These are phyloP conservation scores for Tetrahymena thermophila DNA, from an alignment of 73 alveolate species.

Conservation along the genomic window DNA sequence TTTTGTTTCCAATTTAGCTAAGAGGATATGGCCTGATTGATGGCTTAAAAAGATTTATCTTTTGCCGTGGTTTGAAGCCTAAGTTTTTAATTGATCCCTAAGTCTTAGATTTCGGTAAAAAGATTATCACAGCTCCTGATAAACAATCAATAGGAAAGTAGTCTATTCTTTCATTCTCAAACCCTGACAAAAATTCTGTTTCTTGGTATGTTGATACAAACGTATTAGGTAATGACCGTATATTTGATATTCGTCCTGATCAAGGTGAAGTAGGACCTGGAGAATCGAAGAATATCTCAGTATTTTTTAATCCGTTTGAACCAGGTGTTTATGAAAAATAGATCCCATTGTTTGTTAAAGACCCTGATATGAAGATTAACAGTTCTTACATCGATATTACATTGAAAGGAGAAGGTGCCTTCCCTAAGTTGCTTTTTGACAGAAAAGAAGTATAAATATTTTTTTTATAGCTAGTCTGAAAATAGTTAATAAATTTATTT, in stretches of 20 bases:
- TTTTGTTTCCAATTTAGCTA: conserved; percentile 69
- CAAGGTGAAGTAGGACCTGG: conserved; percentile 83
- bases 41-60: conserved; percentile 67
- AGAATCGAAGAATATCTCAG: conserved; percentile 79
- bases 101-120: conserved; percentile 64
- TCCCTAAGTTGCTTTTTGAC: conserved; percentile 92
- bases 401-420: conserved; percentile 95
- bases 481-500: background rate
- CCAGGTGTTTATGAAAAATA: conserved; percentile 78
- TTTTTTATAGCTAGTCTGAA: no score
- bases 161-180: conserved; percentile 62
- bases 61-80: conserved; percentile 91
- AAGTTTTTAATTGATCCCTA: conserved; percentile 76
- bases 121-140: conserved; percentile 82
- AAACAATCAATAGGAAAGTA: conserved; percentile 68
- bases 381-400: conserved; percentile 76
- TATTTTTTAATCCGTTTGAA: conserved; percentile 91
- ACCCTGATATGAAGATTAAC: conserved; percentile 40
- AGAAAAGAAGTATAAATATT: conserved; percentile 74
- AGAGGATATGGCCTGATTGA: conserved; percentile 78
- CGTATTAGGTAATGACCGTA: conserved; percentile 55
- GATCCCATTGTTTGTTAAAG: conserved; percentile 79
- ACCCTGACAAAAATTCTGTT: conserved; percentile 75
- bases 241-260: conserved; percentile 76
- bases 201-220: conserved; percentile 71